Base-by-base conservation (phyloP, 257 asterid species). In the Ocimum tenuiflorum region DNA sequence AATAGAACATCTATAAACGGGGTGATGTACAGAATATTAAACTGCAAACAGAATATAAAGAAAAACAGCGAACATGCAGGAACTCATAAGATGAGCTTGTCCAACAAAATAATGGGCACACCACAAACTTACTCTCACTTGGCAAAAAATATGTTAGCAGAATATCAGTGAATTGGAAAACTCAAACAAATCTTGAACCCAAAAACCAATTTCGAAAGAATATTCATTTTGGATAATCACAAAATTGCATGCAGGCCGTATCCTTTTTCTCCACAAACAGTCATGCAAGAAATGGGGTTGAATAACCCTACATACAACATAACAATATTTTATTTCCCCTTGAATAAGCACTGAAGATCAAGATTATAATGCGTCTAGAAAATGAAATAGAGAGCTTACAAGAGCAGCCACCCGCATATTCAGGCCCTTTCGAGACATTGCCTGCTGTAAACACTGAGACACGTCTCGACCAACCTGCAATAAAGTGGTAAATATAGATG, bases 341-440 rank as follows among this genome's bases (percentile, higher is more conserved):
- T 9, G 2, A 36, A 63, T 50, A n/a, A n/a, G 11, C 19, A 3
- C 20, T 65, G 31, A 19, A 39, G 63, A 51, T 33, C 19, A 24
- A 63, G 65, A 42, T 39, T 24, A 13, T 41, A 42, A 4, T 10
- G 2, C 8, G 27, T 14, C 20, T 7, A 47, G 46, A 45, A 51
- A 55, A 51, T 13, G 51, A 35, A 36, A 60, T 1, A 22, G 36
- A 22, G 43, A 54, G 33, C 96, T 80, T 82, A 91, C 97, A 42
- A 91, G 87, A 65, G 78, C 92, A 75, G 88, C 73, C 65, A 91
- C 97, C 67, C 76, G 84, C 85, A 91, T 78, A 69, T 86, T 79
- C 23, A 88, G 83, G 73, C 87, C 94, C 33, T 63, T 84, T 58
- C 82, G 86, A 73, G 82, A 22, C 63, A 88, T 69, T 53, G 96